A percentile compares a stretch with the other conserved stretches of the same genome.
Conservation (phyloP, 139 green algal species). For the Volvox africanus region DNA sequence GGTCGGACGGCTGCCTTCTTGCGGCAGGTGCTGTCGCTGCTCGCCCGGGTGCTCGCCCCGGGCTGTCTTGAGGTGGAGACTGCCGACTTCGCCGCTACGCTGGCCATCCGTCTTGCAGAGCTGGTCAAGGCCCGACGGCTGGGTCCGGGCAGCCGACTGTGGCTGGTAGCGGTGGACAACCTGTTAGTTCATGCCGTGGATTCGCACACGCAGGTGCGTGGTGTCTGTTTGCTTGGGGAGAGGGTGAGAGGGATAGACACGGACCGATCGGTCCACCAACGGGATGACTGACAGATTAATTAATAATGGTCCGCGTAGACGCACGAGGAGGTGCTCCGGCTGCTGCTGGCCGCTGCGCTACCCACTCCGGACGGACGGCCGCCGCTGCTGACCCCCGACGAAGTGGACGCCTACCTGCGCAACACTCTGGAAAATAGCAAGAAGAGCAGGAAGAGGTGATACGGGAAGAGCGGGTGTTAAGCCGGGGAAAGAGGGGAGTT, state of each 20-base stretch:
- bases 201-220: constrained; percentile 69
- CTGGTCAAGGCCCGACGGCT: constrained; percentile 57
- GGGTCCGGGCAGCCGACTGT: constrained; percentile 56
- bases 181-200: constrained; percentile 74
- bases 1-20: too few relatives aligned
- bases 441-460: constrained; percentile 51
- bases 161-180: constrained; percentile 72
- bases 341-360: constrained; percentile 72
- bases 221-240: not conserved
- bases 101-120: constrained; percentile 48
- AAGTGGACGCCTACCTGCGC: constrained; percentile 68
- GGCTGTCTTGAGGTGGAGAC: constrained; percentile 39
- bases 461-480: not conserved
- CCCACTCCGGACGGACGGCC: constrained; percentile 16
- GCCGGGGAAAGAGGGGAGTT: not conserved
- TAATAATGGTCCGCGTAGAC: constrained; percentile 52
- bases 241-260: not conserved
- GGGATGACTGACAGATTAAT: too few relatives aligned
- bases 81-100: constrained; percentile 48
- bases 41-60: constrained; percentile 14
- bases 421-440: constrained; percentile 64
- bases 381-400: constrained; percentile 49
- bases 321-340: constrained; percentile 82
- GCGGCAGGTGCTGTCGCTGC: constrained; percentile 27
- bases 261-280: not conserved